Conservation (phyloP, 805 yeast genomes). For the Saturnispora sanitii region DNA sequence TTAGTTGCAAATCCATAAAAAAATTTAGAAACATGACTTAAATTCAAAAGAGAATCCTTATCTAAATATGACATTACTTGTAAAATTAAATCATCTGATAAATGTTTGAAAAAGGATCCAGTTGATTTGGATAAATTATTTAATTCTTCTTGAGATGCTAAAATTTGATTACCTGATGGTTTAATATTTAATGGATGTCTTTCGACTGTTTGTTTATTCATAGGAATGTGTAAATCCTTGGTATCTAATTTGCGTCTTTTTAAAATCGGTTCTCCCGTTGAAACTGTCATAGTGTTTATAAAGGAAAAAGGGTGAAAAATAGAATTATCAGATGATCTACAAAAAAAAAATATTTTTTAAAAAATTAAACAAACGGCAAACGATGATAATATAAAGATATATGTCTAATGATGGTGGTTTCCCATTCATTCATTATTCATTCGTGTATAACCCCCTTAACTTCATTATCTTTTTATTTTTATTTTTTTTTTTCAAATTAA, state of each 20-base stretch:
- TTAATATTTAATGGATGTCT: constrained; percentile 65
- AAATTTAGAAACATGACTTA: constrained; percentile 54
- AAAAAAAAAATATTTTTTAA: background rate
- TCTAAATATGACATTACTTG: constrained; percentile 41
- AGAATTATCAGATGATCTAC: background rate
- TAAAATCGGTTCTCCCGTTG: background rate
- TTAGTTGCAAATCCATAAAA: constrained; percentile 63
- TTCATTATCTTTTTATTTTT: too few relatives aligned
- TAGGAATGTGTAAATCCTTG: background rate
- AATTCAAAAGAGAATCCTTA: constrained; percentile 36
- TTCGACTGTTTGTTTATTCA: constrained; percentile 17
- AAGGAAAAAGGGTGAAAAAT: background rate
- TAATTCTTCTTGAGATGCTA: constrained; percentile 16
- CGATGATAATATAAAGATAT: too few relatives aligned
- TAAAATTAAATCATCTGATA: constrained; percentile 59
- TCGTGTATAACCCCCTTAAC: background rate
- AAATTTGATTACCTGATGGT: constrained; percentile 57
- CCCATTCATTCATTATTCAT: too few relatives aligned
- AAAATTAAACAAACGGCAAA: too few relatives aligned
- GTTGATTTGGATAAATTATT: constrained; percentile 28
- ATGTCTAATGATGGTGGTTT: too few relatives aligned
- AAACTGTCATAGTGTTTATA: constrained; percentile 2
- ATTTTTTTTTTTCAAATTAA: too few relatives aligned
- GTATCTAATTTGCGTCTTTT: constrained; percentile 3
- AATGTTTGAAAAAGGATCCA: constrained; percentile 39